Base-by-base conservation (phyloP, 768 basidiomycete genomes). In the Agaricus bisporus region DNA sequence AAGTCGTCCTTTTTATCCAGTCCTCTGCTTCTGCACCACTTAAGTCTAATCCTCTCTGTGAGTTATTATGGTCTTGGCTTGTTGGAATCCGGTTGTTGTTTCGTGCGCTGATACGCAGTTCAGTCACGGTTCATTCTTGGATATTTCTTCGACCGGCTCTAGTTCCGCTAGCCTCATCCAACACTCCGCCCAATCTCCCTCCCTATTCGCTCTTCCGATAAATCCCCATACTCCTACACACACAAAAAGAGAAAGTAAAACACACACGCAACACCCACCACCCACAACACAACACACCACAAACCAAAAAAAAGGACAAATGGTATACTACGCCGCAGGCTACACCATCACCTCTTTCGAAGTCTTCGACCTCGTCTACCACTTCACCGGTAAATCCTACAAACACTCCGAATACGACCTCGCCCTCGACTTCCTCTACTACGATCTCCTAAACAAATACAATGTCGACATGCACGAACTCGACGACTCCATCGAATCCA, bases 291-390 rank as follows among this genome's bases (percentile, higher is more conserved):
- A 28, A 28, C 25, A 28, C 9, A 20, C 47, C 18, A 20, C 49
- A 18, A 22, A n/a, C 22, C 14, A 35, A 5, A 25, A 36, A 36
- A 25, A 41, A n/a, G n/a, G n/a, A n/a, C n/a, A n/a, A 20, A 54
- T 54, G 53, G 46, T 47, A 7, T 54, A 54, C 53, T 48, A 42
- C 46, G 46, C 46, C 20, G 53, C 53, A n/a, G 53, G 53, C 28
- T 54, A 54, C 46, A 48, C 47, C 26, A 42, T 54, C 46, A 54
- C 53, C 15, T 41, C 25, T 32, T 35, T 25, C 20, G 46, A 54
- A 12, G 47, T 54, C 46, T 54, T 54, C 41, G 53, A 54, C 41
- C 46, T 54, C 47, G 53, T 54, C 6, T 54, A 48, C 22, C 53
- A 54, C n/a, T 45, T 54, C n/a, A 48, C 53, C 5, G 47, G 47